These are phyloP conservation scores for Colletotrichum orchidophilum DNA, from an alignment of 2,329 filamentous ascomycete genomes.

Conservation along the genomic window DNA sequence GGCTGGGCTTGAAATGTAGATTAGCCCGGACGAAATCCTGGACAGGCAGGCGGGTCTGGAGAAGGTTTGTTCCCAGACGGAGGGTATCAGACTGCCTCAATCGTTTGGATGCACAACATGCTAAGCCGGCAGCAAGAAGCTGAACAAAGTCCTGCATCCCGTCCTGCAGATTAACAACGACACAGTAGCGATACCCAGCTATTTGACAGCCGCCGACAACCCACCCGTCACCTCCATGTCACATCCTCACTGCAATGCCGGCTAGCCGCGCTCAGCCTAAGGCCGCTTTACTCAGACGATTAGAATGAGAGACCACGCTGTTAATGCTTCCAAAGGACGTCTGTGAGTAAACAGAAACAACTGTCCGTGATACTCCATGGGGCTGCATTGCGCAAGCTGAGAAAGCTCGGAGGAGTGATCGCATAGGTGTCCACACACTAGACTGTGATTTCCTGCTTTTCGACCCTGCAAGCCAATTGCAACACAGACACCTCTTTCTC, in stretches of 20 bases:
- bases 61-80: background rate
- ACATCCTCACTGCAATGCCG: background rate
- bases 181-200: background rate
- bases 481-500: background rate
- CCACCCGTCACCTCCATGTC: too few relatives aligned
- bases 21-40: background rate
- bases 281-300: background rate
- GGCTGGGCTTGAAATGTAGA: background rate
- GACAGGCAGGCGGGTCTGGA: background rate
- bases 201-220: too few relatives aligned
- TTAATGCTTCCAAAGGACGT: background rate
- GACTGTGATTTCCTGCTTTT: background rate
- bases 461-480: background rate
- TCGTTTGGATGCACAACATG: background rate
- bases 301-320: background rate
- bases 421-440: background rate
- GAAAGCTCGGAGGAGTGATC: background rate
- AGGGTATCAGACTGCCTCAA: background rate
- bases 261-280: background rate
- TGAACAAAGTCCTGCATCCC: background rate
- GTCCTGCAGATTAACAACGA: background rate
- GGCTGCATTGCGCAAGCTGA: background rate
- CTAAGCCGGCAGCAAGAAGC: background rate
- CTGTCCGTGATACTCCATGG: background rate
- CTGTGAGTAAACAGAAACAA: background rate